phyloP scores from a whole-genome alignment of 2,329 filamentous ascomycete species.

The Verticillium isaacii region DNA sequence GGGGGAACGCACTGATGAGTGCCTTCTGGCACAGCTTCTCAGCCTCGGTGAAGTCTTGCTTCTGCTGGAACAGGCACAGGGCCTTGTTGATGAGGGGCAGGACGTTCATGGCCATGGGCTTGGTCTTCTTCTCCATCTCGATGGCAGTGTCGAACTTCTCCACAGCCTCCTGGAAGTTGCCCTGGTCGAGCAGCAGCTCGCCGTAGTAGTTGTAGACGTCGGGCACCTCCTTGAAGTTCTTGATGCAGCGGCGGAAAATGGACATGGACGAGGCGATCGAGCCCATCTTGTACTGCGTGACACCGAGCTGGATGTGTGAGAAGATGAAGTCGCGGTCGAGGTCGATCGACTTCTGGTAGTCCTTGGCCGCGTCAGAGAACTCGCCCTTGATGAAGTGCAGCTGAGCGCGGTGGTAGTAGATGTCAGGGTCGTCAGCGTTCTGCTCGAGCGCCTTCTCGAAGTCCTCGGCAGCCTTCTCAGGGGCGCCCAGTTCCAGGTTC shows the following conservation, averaged over 20 bases:
- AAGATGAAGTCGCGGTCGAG: constrained; percentile 96
- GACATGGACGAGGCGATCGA: constrained; percentile 97
- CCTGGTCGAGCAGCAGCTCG: constrained; percentile 92
- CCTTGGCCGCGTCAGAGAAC: constrained; percentile 88
- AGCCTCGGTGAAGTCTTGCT: constrained; percentile 90
- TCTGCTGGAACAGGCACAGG: constrained; percentile 95
- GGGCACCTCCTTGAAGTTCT: constrained; percentile 94
- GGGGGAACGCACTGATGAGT: constrained; percentile 71
- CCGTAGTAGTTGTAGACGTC: constrained; percentile 99
- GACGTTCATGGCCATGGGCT: constrained; percentile 95
- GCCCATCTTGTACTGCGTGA: constrained; percentile 99
- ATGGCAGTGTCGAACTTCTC: constrained; percentile 99
- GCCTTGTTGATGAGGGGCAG: constrained; percentile 98
- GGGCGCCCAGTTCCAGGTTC: constrained; percentile 87
- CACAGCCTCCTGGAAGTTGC: constrained; percentile 91
- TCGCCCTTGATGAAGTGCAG: constrained; percentile 97
- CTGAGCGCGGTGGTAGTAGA: constrained; percentile 98
- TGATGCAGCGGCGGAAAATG: constrained; percentile 94
- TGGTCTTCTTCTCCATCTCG: constrained; percentile 93
- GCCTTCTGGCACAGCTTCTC: constrained; percentile 97
- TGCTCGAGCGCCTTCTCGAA: constrained; percentile 82
- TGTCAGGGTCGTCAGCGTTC: constrained; percentile 86
- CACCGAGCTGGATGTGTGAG: constrained; percentile 97
- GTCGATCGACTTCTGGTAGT: constrained; percentile 99
- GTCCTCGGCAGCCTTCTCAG: constrained; percentile 80